Percentiles rank a stretch among this genome's conserved stretches.
Evolutionary conservation across 169 alveolate species (phyloP).

Genomic region (Cytauxzoon felis): DNA sequence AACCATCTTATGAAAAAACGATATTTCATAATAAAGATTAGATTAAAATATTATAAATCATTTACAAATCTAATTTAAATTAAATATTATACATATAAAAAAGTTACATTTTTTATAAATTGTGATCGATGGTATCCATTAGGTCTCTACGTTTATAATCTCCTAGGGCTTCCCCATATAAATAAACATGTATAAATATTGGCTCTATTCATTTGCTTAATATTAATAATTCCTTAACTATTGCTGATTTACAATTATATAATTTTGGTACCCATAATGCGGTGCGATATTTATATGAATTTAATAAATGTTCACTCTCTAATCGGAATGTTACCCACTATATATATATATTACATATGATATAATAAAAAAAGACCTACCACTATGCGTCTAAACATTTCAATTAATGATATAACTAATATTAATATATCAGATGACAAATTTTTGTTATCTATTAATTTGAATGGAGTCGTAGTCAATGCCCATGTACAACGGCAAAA

Average conservation of each 20-base stretch:
- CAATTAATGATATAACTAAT: conserved; percentile 19
- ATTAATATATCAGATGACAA: conserved; percentile 26
- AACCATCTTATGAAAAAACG: too few species aligned
- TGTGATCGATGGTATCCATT: too few species aligned
- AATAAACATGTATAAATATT: not conserved
- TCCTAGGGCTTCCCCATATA: too few species aligned
- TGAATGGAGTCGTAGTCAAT: conserved; percentile 37
- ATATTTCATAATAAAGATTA: too few species aligned
- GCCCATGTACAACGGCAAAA: conserved; percentile 61
- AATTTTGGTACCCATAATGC: conserved; percentile 76
- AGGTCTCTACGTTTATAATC: too few species aligned
- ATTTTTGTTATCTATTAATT: conserved; percentile 14
- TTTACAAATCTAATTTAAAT: too few species aligned
- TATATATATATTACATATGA: not conserved
- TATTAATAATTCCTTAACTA: conserved; percentile 60
- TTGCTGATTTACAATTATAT: conserved; percentile 48
- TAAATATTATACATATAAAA: too few species aligned
- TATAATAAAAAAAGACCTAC: conserved; percentile 14
- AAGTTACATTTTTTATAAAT: too few species aligned
- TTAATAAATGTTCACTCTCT: conserved; percentile 81
- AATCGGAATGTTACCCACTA: conserved; percentile 81
- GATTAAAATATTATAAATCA: too few species aligned
- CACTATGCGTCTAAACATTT: conserved; percentile 53
- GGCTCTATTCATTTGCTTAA: conserved; percentile 27
- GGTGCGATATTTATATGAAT: conserved; percentile 78